Conservation (phyloP, 169 alveolate species). For the Eimeria falciformis region DNA sequence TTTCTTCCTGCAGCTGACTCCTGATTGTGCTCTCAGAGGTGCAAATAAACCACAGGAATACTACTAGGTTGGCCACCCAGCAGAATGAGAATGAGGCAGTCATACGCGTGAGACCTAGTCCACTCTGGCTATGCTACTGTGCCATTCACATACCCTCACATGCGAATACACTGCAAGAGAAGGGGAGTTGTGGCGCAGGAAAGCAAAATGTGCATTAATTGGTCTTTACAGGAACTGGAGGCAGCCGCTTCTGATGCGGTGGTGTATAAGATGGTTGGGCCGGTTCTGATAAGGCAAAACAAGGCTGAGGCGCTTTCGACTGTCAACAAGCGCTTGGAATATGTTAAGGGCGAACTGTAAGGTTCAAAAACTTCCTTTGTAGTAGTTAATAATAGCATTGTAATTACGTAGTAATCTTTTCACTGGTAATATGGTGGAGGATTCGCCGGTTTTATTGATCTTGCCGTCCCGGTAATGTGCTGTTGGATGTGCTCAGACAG, state of each 20-base stretch:
- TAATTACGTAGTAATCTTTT: not conserved
- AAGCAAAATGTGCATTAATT: no score
- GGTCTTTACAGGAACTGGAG: conserved; percentile 37
- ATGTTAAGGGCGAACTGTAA: conserved; percentile 63
- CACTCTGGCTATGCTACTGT: no score
- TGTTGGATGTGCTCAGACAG: not conserved
- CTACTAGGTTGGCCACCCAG: conserved; percentile 31
- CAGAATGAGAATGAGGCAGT: conserved; percentile 58
- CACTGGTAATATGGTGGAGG: no score
- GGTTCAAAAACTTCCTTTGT: not conserved
- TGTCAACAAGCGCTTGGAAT: conserved; percentile 52
- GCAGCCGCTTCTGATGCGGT: conserved; percentile 14
- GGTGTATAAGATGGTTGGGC: conserved; percentile 47
- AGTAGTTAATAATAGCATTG: not conserved
- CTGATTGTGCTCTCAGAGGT: not conserved
- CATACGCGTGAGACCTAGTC: not conserved
- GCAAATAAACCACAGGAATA: conserved; percentile 11
- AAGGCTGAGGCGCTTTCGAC: conserved; percentile 35
- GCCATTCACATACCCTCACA: no score
- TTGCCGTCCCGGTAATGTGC: no score
- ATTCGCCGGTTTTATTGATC: no score
- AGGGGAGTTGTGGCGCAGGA: no score
- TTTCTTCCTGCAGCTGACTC: no score
- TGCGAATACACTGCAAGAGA: no score
- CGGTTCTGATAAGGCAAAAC: conserved; percentile 46